A percentile compares a stretch with the other conserved stretches of the same genome.
phyloP scores from a whole-genome alignment of 2,329 filamentous ascomycete species.

The Pyrenochaeta sp. region DNA sequence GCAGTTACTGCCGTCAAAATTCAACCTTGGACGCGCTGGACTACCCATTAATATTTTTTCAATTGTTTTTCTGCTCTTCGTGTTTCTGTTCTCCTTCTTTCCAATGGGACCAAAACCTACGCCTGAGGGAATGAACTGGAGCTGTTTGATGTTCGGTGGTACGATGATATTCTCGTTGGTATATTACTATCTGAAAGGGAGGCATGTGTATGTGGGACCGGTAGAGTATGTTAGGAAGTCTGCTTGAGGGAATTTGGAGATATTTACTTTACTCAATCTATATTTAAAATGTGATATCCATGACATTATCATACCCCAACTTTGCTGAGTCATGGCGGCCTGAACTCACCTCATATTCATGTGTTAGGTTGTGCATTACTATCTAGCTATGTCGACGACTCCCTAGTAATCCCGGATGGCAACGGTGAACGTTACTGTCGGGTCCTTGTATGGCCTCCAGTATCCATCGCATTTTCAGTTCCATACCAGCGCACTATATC shows the following conservation, averaged over 20 bases:
- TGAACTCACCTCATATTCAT: no score
- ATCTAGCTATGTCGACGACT: no score
- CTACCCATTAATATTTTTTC: slow-evolving; percentile 48
- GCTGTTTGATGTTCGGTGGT: slow-evolving; percentile 52
- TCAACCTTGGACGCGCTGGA: slow-evolving; percentile 51
- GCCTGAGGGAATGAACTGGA: slow-evolving; percentile 57
- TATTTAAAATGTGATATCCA: no score
- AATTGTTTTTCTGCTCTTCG: slow-evolving; percentile 44
- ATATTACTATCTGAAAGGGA: slow-evolving; percentile 52
- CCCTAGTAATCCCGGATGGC: no score
- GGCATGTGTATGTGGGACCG: slow-evolving; percentile 47
- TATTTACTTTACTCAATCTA: background rate
- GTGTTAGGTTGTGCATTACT: no score
- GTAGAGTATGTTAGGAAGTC: slow-evolving; percentile 13
- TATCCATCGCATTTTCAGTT: no score
- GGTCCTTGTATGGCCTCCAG: no score
- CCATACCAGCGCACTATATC: no score
- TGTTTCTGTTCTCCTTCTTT: slow-evolving; percentile 55
- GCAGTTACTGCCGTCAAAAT: slow-evolving; percentile 39
- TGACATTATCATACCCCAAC: no score
- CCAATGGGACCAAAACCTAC: slow-evolving; percentile 34
- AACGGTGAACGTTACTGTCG: no score
- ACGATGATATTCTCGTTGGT: slow-evolving; percentile 51
- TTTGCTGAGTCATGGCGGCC: no score
- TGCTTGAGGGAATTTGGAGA: background rate